Conservation (phyloP, 2,329 filamentous ascomycete species). For the Monosporascus sp. region DNA sequence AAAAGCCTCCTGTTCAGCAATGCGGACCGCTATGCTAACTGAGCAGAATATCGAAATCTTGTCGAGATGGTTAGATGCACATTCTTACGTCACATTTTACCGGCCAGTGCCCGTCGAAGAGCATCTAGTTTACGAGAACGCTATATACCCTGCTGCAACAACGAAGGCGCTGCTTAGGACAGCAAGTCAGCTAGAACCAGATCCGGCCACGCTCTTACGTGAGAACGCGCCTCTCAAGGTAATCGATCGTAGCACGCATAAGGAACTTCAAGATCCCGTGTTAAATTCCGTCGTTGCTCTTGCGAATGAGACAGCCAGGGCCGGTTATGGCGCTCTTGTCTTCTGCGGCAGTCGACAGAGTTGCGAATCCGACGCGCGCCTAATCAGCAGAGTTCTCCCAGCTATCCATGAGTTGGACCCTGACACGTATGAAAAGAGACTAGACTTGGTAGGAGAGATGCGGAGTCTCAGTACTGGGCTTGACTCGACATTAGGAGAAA, state of each 20-base stretch:
- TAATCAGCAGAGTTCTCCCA: slow-evolving; percentile 64
- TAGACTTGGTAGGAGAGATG: slow-evolving; percentile 61
- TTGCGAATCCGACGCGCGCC: slow-evolving; percentile 62
- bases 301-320: slow-evolving; percentile 60
- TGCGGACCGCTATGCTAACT: slow-evolving; percentile 2
- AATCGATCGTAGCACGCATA: slow-evolving; percentile 52
- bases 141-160: slow-evolving; percentile 58
- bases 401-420: slow-evolving; percentile 37
- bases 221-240: slow-evolving; percentile 35
- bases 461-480: slow-evolving; percentile 60
- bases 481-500: slow-evolving; percentile 60
- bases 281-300: slow-evolving; percentile 67
- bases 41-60: slow-evolving; percentile 62
- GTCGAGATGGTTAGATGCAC: slow-evolving; percentile 64
- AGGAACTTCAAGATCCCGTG: slow-evolving; percentile 58
- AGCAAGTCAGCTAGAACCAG: slow-evolving; percentile 42
- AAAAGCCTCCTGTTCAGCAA: neutral
- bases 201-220: slow-evolving; percentile 26
- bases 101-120: slow-evolving; percentile 72
- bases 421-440: slow-evolving; percentile 49
- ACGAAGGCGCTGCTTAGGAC: slow-evolving; percentile 54
- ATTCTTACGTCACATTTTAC: slow-evolving; percentile 68
- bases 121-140: slow-evolving; percentile 65
- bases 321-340: slow-evolving; percentile 65
- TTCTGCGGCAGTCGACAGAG: slow-evolving; percentile 66